These are phyloP conservation scores for Aspergillus wentii DNA, from an alignment of 495 filamentous ascomycete genomes.

Conservation along the genomic window DNA sequence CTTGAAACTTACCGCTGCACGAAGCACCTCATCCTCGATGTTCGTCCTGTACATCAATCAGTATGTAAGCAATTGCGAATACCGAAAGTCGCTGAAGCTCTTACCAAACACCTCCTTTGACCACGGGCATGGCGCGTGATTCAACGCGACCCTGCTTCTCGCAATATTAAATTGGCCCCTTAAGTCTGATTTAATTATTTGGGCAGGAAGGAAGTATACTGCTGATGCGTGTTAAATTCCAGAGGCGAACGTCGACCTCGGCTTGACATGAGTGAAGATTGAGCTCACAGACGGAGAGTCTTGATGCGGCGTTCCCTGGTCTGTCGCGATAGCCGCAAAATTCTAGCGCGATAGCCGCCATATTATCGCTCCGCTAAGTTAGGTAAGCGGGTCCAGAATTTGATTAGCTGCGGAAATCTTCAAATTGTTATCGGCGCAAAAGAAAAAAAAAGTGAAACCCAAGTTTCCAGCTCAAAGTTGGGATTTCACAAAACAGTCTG, in stretches of 20 bases:
- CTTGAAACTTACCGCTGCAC: conserved; percentile 56
- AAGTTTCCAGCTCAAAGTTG: conserved; percentile 1
- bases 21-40: conserved; percentile 92
- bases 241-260: no score
- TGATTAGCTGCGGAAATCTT: conserved; percentile 15
- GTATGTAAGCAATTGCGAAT: conserved; percentile 9
- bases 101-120: conserved; percentile 97
- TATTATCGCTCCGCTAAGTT: conserved; percentile 22
- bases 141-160: conserved; percentile 4
- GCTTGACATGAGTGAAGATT: conserved; percentile 17
- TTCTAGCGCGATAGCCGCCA: conserved; percentile 18
- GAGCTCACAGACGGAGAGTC: conserved; percentile 5
- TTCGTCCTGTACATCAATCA: conserved; percentile 50
- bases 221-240: no score
- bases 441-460: conserved; percentile 22
- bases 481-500: background rate
- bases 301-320: conserved; percentile 4
- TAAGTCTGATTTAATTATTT: no score
- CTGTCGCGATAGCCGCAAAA: conserved; percentile 15
- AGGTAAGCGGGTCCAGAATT: conserved; percentile 32
- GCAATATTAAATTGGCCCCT: conserved; percentile 1
- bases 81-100: conserved; percentile 36
- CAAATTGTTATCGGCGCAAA: conserved; percentile 12
- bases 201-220: no score
- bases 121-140: conserved; percentile 72